Evolutionary conservation across 176 grass and related monocot genomes (phyloP), one percentile per base, ranked within the genome.

Genomic region (Typha latifolia): DNA sequence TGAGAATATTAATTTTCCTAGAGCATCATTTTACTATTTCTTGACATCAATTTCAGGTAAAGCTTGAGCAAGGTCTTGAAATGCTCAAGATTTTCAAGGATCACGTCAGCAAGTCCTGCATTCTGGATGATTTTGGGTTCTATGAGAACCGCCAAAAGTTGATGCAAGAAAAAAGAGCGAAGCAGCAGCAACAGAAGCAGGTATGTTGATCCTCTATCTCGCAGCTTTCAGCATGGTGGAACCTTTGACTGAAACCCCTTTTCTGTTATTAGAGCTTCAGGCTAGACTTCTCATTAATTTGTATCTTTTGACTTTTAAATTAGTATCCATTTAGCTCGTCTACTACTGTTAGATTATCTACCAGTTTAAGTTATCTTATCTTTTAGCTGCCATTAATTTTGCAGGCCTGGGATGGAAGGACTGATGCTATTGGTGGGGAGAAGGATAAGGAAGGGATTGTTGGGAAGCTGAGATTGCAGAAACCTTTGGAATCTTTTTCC

Each of bases 1-100:
- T 43, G 37, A 43, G 37, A 43, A 43, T 43, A 43, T 43, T 43
- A 43, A 0, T 43, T 43, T 43, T 1, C 37, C 10, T 43, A 43
- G 37, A 10, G 37, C 37, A 16, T n/a, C 37, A 4, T 12, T 7
- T 37, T 67, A 51, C 53, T 67, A 43, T 76, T 23, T 31, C 12
- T 32, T 29, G 66, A 49, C 23, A 14, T 72, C 23, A 72, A 53
- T 32, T 77, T 32, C 72, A 97, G 94, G 85, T 97, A 73, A 92
- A 84, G 73, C 85, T 97, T 66, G 94, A 97, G 11, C 94, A 97
- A 78, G 94, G 94, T 29, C 78, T 92, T 74, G 78, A 97, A 62
- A 89, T 97, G 78, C 62, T 97, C 26, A 97, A 84, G 69, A 92
- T 97, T 76, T 97, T 97, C 66, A 97, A 92, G 79, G 83, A 97